Evolutionary conservation across 805 yeast species (phyloP).

Genomic region (Pichia membranifaciens): DNA sequence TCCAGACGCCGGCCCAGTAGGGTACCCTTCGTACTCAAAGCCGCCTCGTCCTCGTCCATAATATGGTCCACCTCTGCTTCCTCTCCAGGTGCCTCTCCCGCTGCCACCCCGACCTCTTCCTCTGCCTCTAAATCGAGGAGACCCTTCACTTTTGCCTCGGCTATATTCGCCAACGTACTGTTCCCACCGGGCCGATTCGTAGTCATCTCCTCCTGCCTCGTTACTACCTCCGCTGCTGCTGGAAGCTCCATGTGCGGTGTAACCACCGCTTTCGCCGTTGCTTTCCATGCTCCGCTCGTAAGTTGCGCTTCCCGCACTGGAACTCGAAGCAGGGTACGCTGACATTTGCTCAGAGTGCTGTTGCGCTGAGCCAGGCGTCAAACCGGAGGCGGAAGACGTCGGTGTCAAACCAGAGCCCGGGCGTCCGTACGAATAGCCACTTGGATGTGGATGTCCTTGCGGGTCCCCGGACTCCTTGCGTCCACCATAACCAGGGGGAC

Average conservation of each 20-base stretch:
- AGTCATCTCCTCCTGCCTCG: neutral
- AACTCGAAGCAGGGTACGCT: neutral
- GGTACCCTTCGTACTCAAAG: constrained; percentile 1
- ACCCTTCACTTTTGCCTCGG: neutral
- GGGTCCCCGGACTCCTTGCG: no score
- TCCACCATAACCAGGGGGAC: neutral
- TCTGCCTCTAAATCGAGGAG: constrained; percentile 2
- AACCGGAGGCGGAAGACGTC: neutral
- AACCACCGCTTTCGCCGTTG: neutral
- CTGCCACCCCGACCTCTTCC: neutral
- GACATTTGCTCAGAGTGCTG: neutral
- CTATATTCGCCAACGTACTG: neutral
- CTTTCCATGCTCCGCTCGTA: neutral
- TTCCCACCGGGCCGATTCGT: neutral
- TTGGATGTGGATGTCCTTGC: no score
- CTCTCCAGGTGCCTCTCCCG: neutral
- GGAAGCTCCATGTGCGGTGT: neutral
- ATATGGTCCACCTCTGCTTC: constrained; percentile 1
- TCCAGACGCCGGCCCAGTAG: neutral
- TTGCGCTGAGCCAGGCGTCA: neutral
- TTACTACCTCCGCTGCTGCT: neutral
- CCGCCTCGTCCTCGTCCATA: neutral
- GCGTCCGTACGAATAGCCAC: neutral
- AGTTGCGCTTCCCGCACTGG: neutral
- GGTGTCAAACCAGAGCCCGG: neutral